Percentiles rank a stretch among this genome's conserved stretches.
phyloP scores from a whole-genome alignment of 768 basidiomycete species.

The Boletus fagicola region DNA sequence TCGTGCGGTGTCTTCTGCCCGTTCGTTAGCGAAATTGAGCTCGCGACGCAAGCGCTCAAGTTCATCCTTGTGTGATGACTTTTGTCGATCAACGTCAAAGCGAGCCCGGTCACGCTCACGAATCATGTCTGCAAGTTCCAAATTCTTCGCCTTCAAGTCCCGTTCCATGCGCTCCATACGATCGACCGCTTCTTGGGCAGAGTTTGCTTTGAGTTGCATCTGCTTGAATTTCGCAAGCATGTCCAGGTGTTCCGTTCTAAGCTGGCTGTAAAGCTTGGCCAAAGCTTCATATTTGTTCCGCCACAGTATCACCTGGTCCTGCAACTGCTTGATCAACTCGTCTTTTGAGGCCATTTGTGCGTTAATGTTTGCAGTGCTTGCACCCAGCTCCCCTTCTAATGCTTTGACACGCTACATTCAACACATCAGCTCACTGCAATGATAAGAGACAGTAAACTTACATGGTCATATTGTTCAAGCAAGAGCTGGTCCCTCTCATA shows the following conservation, averaged over 20 bases:
- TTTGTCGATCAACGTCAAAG: constrained; percentile 92
- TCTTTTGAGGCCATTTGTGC: constrained; percentile 91
- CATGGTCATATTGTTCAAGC: constrained; percentile 95
- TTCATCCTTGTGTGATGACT: constrained; percentile 94
- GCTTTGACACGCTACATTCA: constrained; percentile 83
- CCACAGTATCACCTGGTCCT: constrained; percentile 96
- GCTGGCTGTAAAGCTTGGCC: constrained; percentile 97
- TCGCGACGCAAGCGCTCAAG: constrained; percentile 89
- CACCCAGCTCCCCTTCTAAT: constrained; percentile 83
- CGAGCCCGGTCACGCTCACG: constrained; percentile 94
- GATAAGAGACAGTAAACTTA: constrained; percentile 33
- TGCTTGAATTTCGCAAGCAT: constrained; percentile 97
- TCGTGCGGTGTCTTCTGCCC: constrained; percentile 91
- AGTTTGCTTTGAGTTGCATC: constrained; percentile 96
- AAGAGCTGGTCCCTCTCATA: constrained; percentile 98
- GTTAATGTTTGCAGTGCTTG: constrained; percentile 70
- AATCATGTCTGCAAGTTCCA: constrained; percentile 98
- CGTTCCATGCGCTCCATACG: constrained; percentile 99
- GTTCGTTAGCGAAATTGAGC: constrained; percentile 91
- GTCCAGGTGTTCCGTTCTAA: constrained; percentile 95
- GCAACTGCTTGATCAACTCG: constrained; percentile 91
- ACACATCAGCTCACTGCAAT: constrained; percentile 6
- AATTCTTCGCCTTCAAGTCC: constrained; percentile 96
- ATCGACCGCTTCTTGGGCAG: constrained; percentile 96
- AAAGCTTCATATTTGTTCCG: constrained; percentile 98